These are phyloP conservation scores for Cystobasidiopsis lactophilus DNA, from an alignment of 768 basidiomycete genomes.

Conservation along the genomic window DNA sequence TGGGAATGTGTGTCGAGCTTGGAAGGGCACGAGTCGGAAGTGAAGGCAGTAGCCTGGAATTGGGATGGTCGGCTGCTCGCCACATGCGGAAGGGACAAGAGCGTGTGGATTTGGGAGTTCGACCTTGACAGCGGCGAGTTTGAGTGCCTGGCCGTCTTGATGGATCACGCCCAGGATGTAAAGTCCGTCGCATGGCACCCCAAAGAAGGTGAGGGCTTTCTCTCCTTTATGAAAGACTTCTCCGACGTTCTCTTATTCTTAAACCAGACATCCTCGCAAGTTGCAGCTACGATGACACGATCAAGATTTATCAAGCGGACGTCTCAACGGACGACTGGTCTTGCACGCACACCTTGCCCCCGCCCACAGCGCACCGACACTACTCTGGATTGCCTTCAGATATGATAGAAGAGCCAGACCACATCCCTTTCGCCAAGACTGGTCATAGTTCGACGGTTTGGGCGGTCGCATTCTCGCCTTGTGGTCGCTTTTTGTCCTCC, in stretches of 20 bases:
- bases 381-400: conserved; percentile 15
- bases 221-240: background rate
- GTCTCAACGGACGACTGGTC: conserved; percentile 77
- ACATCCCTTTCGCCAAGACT: conserved; percentile 17
- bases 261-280: conserved; percentile 66
- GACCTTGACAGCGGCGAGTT: conserved; percentile 63
- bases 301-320: conserved; percentile 81
- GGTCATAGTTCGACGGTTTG: conserved; percentile 80
- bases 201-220: conserved; percentile 51
- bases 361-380: conserved; percentile 16
- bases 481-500: conserved; percentile 59
- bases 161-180: conserved; percentile 94
- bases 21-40: conserved; percentile 77
- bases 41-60: conserved; percentile 74
- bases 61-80: conserved; percentile 59
- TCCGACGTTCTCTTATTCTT: conserved; percentile 12
- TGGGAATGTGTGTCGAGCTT: conserved; percentile 30
- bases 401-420: conserved; percentile 2
- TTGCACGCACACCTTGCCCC: conserved; percentile 48
- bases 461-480: conserved; percentile 59
- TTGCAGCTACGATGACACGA: conserved; percentile 86
- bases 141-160: conserved; percentile 79
- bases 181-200: conserved; percentile 93
- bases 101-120: conserved; percentile 99
- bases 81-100: conserved; percentile 86